Conservation (phyloP, 1,284 basidiomycete genomes). For the Ustilago hordei region DNA sequence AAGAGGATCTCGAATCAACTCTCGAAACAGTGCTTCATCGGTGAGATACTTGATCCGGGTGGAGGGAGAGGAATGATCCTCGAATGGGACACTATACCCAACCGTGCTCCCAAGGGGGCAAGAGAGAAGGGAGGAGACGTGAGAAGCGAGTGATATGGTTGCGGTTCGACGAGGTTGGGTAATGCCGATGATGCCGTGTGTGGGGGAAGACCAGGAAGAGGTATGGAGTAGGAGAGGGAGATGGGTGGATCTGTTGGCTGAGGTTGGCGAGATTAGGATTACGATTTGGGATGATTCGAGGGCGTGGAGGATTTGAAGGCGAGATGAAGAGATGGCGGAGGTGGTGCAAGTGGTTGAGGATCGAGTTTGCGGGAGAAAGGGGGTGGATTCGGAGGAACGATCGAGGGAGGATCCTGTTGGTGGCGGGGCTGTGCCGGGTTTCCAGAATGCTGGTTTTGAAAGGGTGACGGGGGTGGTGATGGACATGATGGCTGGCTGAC, state of each 20-base stretch:
- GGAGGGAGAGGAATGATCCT: conserved; percentile 64
- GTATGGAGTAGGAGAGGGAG: conserved; percentile 93
- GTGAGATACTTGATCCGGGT: conserved; percentile 69
- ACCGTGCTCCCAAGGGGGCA: conserved; percentile 82
- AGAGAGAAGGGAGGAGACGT: conserved; percentile 69
- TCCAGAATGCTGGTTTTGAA: conserved; percentile 58
- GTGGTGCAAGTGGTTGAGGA: background rate
- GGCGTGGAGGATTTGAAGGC: conserved; percentile 82
- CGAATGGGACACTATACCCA: conserved; percentile 71
- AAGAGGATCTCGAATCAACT: conserved; percentile 62
- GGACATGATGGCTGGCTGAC: conserved; percentile 7
- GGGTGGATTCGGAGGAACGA: conserved; percentile 17
- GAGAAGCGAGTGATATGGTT: conserved; percentile 69
- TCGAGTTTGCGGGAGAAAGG: background rate
- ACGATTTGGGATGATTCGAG: conserved; percentile 85
- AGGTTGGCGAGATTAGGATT: conserved; percentile 74
- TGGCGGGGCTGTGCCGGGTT: conserved; percentile 57
- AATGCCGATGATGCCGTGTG: conserved; percentile 62
- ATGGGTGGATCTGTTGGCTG: conserved; percentile 71
- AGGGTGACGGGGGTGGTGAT: background rate
- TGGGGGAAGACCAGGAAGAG: conserved; percentile 73
- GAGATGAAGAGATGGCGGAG: conserved; percentile 88
- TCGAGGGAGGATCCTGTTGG: conserved; percentile 39
- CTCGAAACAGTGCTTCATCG: conserved; percentile 60
- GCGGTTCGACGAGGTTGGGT: conserved; percentile 70